Base-by-base conservation (phyloP, 108 stramenopile genomes). In the Nitzschia sp. region DNA sequence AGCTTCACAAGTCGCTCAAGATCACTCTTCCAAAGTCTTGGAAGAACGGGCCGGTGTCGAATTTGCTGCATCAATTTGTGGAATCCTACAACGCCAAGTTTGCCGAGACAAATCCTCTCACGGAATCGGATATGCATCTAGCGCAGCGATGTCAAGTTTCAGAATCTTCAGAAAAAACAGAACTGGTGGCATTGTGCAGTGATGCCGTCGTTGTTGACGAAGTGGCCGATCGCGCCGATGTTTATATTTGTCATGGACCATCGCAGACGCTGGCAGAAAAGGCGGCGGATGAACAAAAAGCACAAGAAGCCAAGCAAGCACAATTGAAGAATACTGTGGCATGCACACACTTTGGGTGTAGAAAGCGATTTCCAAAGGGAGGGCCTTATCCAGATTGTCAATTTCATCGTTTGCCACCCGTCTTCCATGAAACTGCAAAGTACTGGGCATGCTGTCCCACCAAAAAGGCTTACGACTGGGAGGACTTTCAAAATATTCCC, bases 341-440 rank as follows among this genome's bases (percentile, higher is more conserved):
- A 3, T 95, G 89, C 59, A 82, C 84, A n/a, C 89, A 89, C 66
- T 93, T 96, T 84, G 95, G 95, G 36, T 96, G 95, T 71, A 84
- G 90, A 51, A 78, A 89, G 15, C 74, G 93, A 27, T 94, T 91
- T 62, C 79, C 82, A 0, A 86, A 83, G 59, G 89, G 89, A 5
- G 88, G 87, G 4, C 89, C 91, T 3, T 88, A 85, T 70, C 88
- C 88, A 2, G 79, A 79, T 9, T 97, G 96, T 64, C 59, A 54
- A n/a, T 94, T 96, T 71, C 98, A 99, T 73, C 77, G 59, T 26
- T 72, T 87, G 0, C 96, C 95, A 13, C 97, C 98, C 18, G 95
- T 99, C 46, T 99, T 99, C 78, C 98, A 99, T 66, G 98, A 99
- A 66, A 95, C 96, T 6, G 97, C 95, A 17, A 99, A 99, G 71